Conservation (phyloP, 2,329 filamentous ascomycete genomes). For the Mollisiaceae sp. region DNA sequence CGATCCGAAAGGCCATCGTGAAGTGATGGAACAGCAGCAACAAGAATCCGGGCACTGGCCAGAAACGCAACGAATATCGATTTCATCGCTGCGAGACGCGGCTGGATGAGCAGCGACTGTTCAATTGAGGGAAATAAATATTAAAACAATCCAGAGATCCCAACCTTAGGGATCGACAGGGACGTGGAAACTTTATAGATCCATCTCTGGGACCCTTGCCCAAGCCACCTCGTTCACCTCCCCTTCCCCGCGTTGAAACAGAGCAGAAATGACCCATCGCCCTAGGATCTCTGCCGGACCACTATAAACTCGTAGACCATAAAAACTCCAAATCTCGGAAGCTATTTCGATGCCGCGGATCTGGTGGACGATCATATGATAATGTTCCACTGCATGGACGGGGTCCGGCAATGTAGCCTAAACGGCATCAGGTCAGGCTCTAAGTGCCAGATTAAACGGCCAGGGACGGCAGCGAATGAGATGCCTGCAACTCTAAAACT, state of each 20-base stretch:
- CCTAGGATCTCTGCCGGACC: neutral
- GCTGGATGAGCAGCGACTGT: neutral
- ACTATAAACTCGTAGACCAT: neutral
- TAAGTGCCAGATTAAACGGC: neutral
- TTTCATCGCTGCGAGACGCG: neutral
- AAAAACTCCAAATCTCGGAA: neutral
- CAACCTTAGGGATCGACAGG: neutral
- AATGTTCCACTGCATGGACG: conserved; percentile 4
- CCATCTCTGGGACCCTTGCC: neutral
- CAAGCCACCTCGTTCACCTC: neutral
- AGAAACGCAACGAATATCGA: neutral
- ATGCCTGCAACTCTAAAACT: neutral
- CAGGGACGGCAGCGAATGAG: neutral
- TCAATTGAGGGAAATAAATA: neutral
- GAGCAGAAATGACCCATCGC: neutral
- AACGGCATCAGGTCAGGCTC: neutral
- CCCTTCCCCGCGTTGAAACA: conserved; percentile 3
- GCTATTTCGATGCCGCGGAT: neutral
- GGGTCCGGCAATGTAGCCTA: neutral
- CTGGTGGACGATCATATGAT: neutral
- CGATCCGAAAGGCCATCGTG: neutral
- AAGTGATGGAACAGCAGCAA: neutral
- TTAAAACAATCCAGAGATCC: neutral
- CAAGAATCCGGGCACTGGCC: neutral
- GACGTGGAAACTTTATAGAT: neutral